Base-by-base conservation (phyloP, 73 alveolate genomes). In the Paraurostyla sp. region DNA sequence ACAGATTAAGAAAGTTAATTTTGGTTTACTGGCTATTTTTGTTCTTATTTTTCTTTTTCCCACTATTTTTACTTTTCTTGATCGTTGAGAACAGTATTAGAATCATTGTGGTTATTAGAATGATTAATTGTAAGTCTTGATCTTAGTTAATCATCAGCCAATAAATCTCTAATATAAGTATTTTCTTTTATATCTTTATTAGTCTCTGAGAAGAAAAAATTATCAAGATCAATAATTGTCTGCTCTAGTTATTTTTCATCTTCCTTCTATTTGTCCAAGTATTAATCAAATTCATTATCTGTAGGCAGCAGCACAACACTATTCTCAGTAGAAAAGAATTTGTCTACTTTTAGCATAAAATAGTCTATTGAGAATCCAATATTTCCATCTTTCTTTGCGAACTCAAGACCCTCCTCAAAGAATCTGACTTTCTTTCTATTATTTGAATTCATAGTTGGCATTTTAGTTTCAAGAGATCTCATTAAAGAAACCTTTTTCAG, bases 281-380 rank as follows among this genome's bases (percentile, higher is more conserved):
- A 78, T 54, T 54, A 27, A 13, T 78, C 76, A 52, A 36, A 78
- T 54, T 78, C 89, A 54, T 78, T 43, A 78, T 78, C 89, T 0
- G 78, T 25, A 18, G 76, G 58, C 1, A 52, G 78, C 15, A 49
- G 29, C 22, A 78, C 78, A 30, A 51, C 80, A 9, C 36, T 18
- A 1, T 46, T 23, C 30, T 78, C 89, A 18, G 32, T 36, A 3
- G 76, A 49, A 38, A 78, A 78, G 29, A 78, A 78, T 54, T 78
- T 78, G 40, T 78, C 89, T 16, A 78, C 52, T 32, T 51, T 50
- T 2, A 32, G 33, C 69, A 78, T n/a, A 27, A 78, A 78, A 36
- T 43, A 78, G 32, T 78, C 89, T 2, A 65, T 22, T 36, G 82
- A 15, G 46, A 65, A 65, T 9, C 82, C 82, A 22, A 65, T 38